Evolutionary conservation across 768 basidiomycete species (phyloP).

Genomic region (Panus rudis): DNA sequence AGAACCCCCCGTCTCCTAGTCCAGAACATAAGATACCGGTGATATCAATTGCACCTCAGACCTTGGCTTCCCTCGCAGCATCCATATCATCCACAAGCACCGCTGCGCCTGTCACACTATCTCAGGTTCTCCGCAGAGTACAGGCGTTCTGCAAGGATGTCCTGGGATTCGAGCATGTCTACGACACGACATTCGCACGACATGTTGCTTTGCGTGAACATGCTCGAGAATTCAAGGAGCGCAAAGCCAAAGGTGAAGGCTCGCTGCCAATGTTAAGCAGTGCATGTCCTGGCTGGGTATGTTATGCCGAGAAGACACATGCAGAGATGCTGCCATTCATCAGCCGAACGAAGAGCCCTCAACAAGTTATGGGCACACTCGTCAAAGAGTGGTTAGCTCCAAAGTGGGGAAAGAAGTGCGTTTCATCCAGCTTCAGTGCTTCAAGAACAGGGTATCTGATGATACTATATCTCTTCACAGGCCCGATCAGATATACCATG

Average conservation of each 20-base stretch:
- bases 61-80: constrained; percentile 74
- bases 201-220: constrained; percentile 83
- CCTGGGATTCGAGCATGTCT: constrained; percentile 76
- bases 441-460: neutral
- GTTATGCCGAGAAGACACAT: constrained; percentile 97
- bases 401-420: constrained; percentile 64
- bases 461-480: constrained; percentile 30
- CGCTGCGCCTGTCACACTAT: constrained; percentile 37
- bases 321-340: constrained; percentile 91
- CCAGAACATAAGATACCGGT: constrained; percentile 51
- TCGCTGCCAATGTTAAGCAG: constrained; percentile 87
- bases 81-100: constrained; percentile 42
- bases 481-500: constrained; percentile 88
- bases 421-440: constrained; percentile 11
- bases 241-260: constrained; percentile 33
- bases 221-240: constrained; percentile 71
- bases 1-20: constrained; percentile 38
- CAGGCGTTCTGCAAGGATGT: constrained; percentile 58
- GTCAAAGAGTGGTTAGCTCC: constrained; percentile 83
- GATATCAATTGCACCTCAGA: constrained; percentile 86
- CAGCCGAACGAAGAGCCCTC: constrained; percentile 82
- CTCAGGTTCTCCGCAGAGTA: constrained; percentile 62
- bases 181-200: constrained; percentile 92
- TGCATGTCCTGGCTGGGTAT: constrained; percentile 98
- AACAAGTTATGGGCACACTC: constrained; percentile 89